A percentile compares a stretch with the other conserved stretches of the same genome.
These are phyloP conservation scores for Xylariaceae sp. DNA, from an alignment of 2,329 filamentous ascomycete genomes.

Conservation along the genomic window DNA sequence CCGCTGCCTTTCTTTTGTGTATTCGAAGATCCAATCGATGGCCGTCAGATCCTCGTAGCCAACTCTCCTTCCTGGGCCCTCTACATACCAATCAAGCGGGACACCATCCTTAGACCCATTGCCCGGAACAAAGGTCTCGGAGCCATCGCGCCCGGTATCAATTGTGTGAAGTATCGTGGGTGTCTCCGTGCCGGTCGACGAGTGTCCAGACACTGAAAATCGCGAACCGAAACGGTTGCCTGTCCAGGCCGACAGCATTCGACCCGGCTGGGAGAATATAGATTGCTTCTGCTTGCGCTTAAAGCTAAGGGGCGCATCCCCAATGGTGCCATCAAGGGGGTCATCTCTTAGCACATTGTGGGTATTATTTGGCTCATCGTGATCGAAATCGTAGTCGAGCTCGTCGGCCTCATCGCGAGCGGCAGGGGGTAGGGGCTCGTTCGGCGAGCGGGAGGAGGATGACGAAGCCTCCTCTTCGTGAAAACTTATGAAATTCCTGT, in stretches of 20 bases:
- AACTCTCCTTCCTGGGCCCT: slow-evolving; percentile 86
- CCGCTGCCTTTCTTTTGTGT: slow-evolving; percentile 92
- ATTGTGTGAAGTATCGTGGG: slow-evolving; percentile 37
- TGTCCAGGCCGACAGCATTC: slow-evolving; percentile 57
- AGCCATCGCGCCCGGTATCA: slow-evolving; percentile 26
- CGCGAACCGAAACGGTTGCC: slow-evolving; percentile 44
- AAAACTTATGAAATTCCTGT: slow-evolving; percentile 39
- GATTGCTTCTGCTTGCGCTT: slow-evolving; percentile 70
- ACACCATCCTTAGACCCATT: slow-evolving; percentile 53
- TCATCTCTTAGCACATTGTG: slow-evolving; percentile 59
- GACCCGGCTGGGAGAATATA: slow-evolving; percentile 53
- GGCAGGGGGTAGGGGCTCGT: slow-evolving; percentile 40
- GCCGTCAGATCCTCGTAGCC: slow-evolving; percentile 96
- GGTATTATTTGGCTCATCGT: slow-evolving; percentile 37
- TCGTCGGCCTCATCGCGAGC: slow-evolving; percentile 42
- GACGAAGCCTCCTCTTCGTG: slow-evolving; percentile 40
- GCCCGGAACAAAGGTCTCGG: slow-evolving; percentile 17
- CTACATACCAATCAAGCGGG: slow-evolving; percentile 82
- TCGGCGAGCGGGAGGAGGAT: slow-evolving; percentile 34
- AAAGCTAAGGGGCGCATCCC: slow-evolving; percentile 66
- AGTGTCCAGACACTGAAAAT: slow-evolving; percentile 11
- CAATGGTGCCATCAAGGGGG: slow-evolving; percentile 58
- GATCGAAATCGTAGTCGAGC: slow-evolving; percentile 37
- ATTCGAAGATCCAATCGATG: slow-evolving; percentile 99
- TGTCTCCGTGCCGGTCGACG: slow-evolving; percentile 33